These are phyloP conservation scores for Agarophyton chilense DNA, from an alignment of 23 red algal species.

Conservation along the genomic window DNA sequence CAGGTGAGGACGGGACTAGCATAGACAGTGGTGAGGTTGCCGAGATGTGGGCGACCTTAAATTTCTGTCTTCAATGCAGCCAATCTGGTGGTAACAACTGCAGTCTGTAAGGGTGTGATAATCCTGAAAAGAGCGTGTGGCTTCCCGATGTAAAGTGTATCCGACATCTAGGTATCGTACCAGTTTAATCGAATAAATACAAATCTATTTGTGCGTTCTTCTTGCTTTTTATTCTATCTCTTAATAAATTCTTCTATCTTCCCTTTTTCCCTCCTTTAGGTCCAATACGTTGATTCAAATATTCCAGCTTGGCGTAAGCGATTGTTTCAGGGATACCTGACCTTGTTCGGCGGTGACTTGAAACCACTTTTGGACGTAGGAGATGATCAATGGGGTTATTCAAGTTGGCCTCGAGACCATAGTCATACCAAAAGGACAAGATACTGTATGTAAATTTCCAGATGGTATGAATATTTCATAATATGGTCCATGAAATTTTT, in stretches of 20 bases:
- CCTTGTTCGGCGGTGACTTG: not conserved
- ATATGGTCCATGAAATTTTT: not conserved
- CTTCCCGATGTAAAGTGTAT: no score
- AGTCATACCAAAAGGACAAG: not conserved
- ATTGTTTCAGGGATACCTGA: not conserved
- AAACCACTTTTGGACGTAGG: not conserved
- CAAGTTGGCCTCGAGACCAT: not conserved
- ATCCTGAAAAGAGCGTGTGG: no score
- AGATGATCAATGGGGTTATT: constrained; percentile 5
- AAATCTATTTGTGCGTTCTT: not conserved
- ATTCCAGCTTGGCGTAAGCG: not conserved
- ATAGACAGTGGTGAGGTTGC: no score
- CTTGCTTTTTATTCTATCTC: not conserved
- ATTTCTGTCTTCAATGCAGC: no score
- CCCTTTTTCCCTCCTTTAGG: not conserved
- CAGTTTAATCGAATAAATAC: no score
- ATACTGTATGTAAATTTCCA: not conserved
- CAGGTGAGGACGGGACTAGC: no score
- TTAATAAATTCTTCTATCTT: not conserved
- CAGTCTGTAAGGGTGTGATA: no score
- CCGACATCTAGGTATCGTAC: no score
- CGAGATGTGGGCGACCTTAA: no score
- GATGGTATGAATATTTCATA: not conserved
- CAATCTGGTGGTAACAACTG: no score
- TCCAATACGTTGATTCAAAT: not conserved